A percentile compares a stretch with the other conserved stretches of the same genome.
Evolutionary conservation across 2,329 filamentous ascomycete species (phyloP).

Genomic region (Cladosporium cucumerinum): DNA sequence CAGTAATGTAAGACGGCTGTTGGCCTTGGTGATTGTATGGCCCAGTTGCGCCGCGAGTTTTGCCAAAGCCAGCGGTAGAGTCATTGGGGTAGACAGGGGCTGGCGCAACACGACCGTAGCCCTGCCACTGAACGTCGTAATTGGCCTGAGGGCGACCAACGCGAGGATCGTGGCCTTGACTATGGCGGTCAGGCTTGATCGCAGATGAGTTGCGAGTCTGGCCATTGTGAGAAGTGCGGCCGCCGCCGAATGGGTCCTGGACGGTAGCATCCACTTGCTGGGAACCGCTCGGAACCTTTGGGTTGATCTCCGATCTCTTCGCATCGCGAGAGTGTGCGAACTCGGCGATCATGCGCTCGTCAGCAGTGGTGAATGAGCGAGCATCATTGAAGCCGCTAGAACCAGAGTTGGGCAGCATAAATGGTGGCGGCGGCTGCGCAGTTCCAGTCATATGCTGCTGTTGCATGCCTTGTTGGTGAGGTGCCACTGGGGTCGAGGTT

Average conservation of each 20-base stretch:
- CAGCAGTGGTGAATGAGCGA: conserved; percentile 8
- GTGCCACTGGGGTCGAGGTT: background rate
- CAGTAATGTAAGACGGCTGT: background rate
- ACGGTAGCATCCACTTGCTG: background rate
- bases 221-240: background rate
- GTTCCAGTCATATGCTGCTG: background rate
- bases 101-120: background rate
- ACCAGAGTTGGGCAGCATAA: background rate
- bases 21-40: background rate
- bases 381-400: background rate
- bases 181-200: background rate
- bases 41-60: background rate
- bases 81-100: background rate
- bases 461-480: background rate
- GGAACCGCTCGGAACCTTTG: background rate
- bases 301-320: background rate
- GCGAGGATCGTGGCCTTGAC: background rate
- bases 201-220: background rate
- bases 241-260: background rate
- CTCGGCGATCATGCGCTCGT: conserved; percentile 8
- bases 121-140: conserved; percentile 1
- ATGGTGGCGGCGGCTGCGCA: background rate
- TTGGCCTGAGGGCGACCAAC: background rate
- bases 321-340: conserved; percentile 1
- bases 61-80: background rate